Base-by-base conservation (phyloP, 331 rosid genomes). In the Arachis monticola region DNA sequence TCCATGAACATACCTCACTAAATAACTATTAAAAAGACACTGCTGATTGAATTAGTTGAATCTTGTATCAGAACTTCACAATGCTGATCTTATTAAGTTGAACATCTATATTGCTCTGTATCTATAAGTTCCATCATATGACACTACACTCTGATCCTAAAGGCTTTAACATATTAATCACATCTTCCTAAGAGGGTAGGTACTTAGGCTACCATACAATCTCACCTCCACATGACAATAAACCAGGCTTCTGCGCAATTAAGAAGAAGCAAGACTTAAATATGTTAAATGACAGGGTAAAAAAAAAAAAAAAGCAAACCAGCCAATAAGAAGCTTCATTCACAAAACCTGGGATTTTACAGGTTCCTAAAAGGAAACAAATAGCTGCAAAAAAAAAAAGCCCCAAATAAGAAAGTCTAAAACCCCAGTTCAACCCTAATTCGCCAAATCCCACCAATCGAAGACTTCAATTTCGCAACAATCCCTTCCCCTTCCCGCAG, bases 371-470 rank as follows among this genome's bases (percentile, higher is more conserved):
- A 48, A 48, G 10, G 12, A 38, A 71, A 17, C 2, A 31, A 64
- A 58, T 52, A 64, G 46, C 72, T 22, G 35, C 13, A 2, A 7
- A 72, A 62, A 9, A 51, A 51, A 51, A 51, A 51, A 51, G 13
- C 59, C 52, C 14, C 55, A 77, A 14, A 71, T 41, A 38, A 68
- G 38, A 50, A 62, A 12, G 7, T 46, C 50, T 72, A 27, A 38
- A 75, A 48, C 5, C 11, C 8, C 52, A 65, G 8, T 53, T 64
- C 48, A 76, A 81, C 65, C 72, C 83, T 67, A 78, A 56, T 44
- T 75, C 48, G 5, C 62, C 4, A 61, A 66, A 75, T 48, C 14
- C 53, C 56, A 52, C 48, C 13, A 9, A 55, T 40, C 22, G 0
- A 51, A 41, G n/a, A 81, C 61, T 55, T 59, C 67, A 53, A 27